These are phyloP conservation scores for Aspergillus haitiensis DNA, from an alignment of 495 filamentous ascomycete species.

Conservation along the genomic window DNA sequence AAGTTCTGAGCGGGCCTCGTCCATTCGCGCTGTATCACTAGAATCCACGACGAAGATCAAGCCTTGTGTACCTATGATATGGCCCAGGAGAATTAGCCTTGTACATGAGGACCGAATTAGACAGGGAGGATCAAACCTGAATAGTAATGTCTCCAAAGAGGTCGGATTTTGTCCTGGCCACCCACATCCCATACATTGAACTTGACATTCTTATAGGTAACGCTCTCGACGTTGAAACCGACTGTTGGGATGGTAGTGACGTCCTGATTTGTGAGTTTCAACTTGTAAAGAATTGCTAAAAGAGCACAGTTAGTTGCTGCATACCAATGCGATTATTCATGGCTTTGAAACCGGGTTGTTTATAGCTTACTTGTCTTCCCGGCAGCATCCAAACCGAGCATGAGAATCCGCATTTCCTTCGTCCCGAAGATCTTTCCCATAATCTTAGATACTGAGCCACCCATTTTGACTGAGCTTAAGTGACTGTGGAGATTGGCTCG, in stretches of 20 bases:
- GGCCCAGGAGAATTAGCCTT: slow-evolving; percentile 9
- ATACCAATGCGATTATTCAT: background rate
- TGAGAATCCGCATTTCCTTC: slow-evolving; percentile 96
- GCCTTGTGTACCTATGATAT: slow-evolving; percentile 76
- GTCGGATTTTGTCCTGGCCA: slow-evolving; percentile 98
- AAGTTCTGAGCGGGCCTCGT: slow-evolving; percentile 86
- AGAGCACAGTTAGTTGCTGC: background rate
- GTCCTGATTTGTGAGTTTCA: slow-evolving; percentile 90
- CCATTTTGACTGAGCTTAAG: slow-evolving; percentile 56
- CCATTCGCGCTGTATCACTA: slow-evolving; percentile 78
- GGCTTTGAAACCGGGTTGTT: background rate
- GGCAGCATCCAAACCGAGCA: slow-evolving; percentile 96
- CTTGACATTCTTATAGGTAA: slow-evolving; percentile 98
- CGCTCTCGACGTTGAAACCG: slow-evolving; percentile 99
- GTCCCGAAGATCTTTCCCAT: slow-evolving; percentile 98
- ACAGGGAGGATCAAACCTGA: slow-evolving; percentile 60
- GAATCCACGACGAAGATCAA: slow-evolving; percentile 98
- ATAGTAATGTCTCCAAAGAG: slow-evolving; percentile 98
- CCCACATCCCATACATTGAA: slow-evolving; percentile 99
- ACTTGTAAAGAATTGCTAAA: slow-evolving; percentile 94
- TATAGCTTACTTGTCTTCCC: slow-evolving; percentile 85
- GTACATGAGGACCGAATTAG: background rate
- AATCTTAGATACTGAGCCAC: slow-evolving; percentile 79
- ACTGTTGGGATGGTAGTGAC: slow-evolving; percentile 99
- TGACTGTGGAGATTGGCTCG: slow-evolving; percentile 16